These are phyloP conservation scores for barley (Hordeum vulgare) DNA, from an alignment of 176 grass and related monocot species.

Conservation along the genomic window DNA sequence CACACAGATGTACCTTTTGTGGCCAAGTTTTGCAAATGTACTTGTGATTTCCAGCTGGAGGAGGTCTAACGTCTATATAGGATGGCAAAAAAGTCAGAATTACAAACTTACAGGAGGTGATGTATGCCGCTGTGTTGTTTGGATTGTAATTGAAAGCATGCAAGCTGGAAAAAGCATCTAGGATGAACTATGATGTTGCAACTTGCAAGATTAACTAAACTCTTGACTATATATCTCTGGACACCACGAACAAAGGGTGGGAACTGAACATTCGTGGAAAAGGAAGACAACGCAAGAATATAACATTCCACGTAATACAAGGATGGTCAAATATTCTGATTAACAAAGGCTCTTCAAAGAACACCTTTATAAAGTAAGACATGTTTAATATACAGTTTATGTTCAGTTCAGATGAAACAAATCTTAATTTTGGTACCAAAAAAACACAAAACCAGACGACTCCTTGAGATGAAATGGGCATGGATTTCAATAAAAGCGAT, in stretches of 20 bases:
- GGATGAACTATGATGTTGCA: neutral
- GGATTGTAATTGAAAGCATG: neutral
- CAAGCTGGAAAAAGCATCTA: neutral
- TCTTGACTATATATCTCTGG: neutral
- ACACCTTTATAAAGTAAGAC: neutral
- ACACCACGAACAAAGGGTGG: neutral
- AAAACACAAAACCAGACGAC: neutral
- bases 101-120: neutral
- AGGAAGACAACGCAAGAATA: neutral
- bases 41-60: slow-evolving; percentile 68
- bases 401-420: neutral
- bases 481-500: neutral
- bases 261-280: neutral
- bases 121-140: neutral
- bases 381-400: neutral
- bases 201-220: neutral
- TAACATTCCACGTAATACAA: neutral
- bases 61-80: slow-evolving; percentile 68
- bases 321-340: neutral
- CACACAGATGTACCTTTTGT: slow-evolving; percentile 48
- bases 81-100: neutral
- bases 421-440: neutral
- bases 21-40: slow-evolving; percentile 32
- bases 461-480: too few relatives aligned
- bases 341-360: neutral